Base-by-base conservation (phyloP, 2,329 filamentous ascomycete genomes). In the Penicillium sp. region DNA sequence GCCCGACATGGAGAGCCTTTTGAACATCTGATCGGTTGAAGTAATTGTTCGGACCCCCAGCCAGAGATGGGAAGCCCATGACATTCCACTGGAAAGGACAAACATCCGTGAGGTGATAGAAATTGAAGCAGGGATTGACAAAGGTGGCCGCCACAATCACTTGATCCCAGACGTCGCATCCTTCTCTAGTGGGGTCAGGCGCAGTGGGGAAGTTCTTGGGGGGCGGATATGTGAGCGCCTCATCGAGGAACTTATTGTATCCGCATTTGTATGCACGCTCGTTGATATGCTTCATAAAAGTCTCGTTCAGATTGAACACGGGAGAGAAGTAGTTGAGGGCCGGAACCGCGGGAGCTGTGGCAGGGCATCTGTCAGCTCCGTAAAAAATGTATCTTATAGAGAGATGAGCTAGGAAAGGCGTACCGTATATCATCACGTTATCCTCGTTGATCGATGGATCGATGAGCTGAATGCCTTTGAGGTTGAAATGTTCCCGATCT, bases 111-210 rank as follows among this genome's bases (percentile, higher is more conserved):
- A 90, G 77, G 41, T 86, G 80, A 67, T 90, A 90, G 6, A 85
- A 73, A 63, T 88, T 83, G 69, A 86, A 93, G 72, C 88, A 91
- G 0, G 87, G 87, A 69, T 91, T 91, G 36, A 81, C 66, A 4
- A 73, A 62, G 3, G 71, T 53, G 6, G 78, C 76, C 13, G 81
- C 83, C 0, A 72, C 57, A 54, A 70, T 70, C 32, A 86, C 77
- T 12, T 76, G 71, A 43, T 76, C 65, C 62, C 76, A 84, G 11
- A 86, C 60, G 37, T 72, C 70, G 62, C 86, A 90, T 4, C 73
- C 76, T 0, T 66, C 60, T 1, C 67, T 65, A 39, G 63, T 57
- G 26, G 71, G 64, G 43, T 70, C 60, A n/a, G 67, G 66, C 9
- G 74, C 47, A 0, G 78, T 75, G 0, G 76, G 84, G 13, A 87